Conservation (phyloP, 495 filamentous ascomycete genomes). For the Bryoglossum gracile region DNA sequence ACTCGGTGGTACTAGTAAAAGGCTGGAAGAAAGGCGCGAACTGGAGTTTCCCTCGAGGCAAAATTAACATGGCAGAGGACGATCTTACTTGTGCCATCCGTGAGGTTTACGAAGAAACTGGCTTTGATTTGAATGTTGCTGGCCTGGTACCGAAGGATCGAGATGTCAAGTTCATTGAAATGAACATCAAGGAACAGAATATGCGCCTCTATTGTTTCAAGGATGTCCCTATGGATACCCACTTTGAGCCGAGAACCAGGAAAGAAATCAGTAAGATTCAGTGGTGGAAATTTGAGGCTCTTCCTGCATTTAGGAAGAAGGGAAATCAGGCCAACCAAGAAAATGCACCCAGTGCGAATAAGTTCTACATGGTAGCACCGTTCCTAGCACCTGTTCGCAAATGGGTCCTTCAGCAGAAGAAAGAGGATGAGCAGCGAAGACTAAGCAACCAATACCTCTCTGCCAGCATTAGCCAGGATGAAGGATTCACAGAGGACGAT, state of each 20-base stretch:
- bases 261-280: constrained; percentile 96
- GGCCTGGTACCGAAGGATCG: constrained; percentile 63
- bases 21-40: constrained; percentile 95
- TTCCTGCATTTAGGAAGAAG: constrained; percentile 71
- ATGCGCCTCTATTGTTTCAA: constrained; percentile 87
- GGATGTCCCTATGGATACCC: constrained; percentile 72
- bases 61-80: constrained; percentile 94
- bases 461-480: constrained; percentile 18
- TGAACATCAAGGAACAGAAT: constrained; percentile 86
- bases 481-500: constrained; percentile 25
- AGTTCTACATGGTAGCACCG: constrained; percentile 96
- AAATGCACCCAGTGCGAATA: constrained; percentile 52
- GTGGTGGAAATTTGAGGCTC: constrained; percentile 84
- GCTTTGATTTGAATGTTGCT: constrained; percentile 68
- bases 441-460: constrained; percentile 24
- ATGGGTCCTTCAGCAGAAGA: constrained; percentile 83
- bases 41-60: constrained; percentile 95
- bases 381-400: constrained; percentile 81
- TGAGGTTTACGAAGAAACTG: constrained; percentile 94
- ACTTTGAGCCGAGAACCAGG: constrained; percentile 81
- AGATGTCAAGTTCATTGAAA: constrained; percentile 70
- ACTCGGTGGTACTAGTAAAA: constrained; percentile 84
- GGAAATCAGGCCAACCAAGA: constrained; percentile 42
- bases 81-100: constrained; percentile 88
- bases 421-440: constrained; percentile 44